Conservation (phyloP, 164 flowering plant genomes). For the Sedum album region DNA sequence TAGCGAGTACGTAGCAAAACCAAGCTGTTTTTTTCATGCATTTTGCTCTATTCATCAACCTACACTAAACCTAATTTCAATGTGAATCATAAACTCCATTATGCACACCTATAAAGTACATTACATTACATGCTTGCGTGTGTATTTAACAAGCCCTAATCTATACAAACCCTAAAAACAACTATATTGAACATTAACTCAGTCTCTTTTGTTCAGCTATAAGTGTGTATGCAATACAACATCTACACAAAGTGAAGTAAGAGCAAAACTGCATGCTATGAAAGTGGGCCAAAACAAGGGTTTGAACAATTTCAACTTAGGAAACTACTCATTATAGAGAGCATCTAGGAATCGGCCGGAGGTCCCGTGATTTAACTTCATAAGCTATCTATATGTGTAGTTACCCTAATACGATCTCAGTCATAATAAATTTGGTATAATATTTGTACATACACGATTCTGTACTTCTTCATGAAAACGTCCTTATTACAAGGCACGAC, state of each 20-base stretch:
- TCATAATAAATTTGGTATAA: background rate
- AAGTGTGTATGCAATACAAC: background rate
- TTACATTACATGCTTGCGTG: too few relatives aligned
- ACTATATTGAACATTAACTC: background rate
- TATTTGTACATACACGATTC: too few relatives aligned
- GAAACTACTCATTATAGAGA: background rate
- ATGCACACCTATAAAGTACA: background rate
- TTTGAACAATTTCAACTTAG: slow-evolving; percentile 2
- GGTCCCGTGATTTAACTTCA: slow-evolving; percentile 6
- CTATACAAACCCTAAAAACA: background rate
- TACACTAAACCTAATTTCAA: background rate
- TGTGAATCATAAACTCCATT: background rate
- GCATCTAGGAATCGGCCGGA: background rate
- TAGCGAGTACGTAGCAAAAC: too few relatives aligned
- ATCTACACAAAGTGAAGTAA: background rate
- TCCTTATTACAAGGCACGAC: too few relatives aligned
- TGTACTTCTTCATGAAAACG: too few relatives aligned
- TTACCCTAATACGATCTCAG: background rate
- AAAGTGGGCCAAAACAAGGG: slow-evolving; percentile 1
- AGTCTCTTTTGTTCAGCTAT: slow-evolving; percentile 2
- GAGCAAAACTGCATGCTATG: background rate
- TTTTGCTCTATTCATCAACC: background rate
- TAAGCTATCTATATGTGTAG: background rate
- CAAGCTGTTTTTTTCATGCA: background rate
- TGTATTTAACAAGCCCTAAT: too few relatives aligned